phyloP scores from a whole-genome alignment of 1,284 basidiomycete genomes.

The Melampsora larici-populina region DNA sequence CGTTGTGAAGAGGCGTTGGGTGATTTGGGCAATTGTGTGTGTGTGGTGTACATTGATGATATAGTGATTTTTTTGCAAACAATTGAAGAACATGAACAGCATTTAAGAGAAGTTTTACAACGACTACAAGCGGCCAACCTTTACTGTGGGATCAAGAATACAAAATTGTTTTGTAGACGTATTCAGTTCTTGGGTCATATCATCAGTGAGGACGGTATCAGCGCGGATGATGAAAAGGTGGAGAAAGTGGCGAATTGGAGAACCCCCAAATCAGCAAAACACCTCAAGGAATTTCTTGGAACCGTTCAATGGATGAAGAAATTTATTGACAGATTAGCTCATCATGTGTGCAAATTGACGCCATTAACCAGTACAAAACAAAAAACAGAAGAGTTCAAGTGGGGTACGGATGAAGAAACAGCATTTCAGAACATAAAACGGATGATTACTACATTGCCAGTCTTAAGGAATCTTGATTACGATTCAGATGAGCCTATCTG shows the following conservation, averaged over 20 bases:
- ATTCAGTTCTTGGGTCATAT: neutral
- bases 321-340: slow-evolving; percentile 45
- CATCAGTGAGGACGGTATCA: neutral
- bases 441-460: too few relatives aligned
- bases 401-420: too few relatives aligned
- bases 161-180: neutral
- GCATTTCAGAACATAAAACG: too few relatives aligned
- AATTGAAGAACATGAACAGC: neutral
- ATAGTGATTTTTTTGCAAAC: neutral
- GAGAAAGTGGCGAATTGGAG: too few relatives aligned
- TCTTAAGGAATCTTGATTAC: too few relatives aligned
- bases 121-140: neutral
- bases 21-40: slow-evolving; percentile 46
- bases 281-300: too few relatives aligned
- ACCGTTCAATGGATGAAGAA: too few relatives aligned
- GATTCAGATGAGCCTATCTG: too few relatives aligned
- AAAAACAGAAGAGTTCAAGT: too few relatives aligned
- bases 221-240: neutral
- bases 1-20: slow-evolving; percentile 42
- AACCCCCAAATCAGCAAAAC: too few relatives aligned
- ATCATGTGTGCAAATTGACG: neutral
- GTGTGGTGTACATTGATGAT: neutral
- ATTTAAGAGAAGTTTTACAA: neutral
- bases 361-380: neutral
- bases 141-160: neutral